A percentile compares a stretch with the other conserved stretches of the same genome.
phyloP scores from a whole-genome alignment of 768 basidiomycete genomes.

The Suillus fuscotomentosus region DNA sequence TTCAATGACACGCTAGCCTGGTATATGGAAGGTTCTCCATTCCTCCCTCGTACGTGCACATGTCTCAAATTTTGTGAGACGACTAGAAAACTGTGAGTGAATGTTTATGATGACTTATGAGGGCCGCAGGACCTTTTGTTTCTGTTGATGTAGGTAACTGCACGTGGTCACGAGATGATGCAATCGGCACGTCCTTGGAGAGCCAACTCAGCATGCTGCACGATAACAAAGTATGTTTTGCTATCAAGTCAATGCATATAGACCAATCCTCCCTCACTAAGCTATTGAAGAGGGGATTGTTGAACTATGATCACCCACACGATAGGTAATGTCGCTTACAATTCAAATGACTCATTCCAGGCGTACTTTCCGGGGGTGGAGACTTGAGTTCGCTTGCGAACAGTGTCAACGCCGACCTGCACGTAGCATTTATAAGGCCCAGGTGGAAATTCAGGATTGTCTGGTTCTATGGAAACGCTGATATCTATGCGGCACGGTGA shows the following conservation, averaged over 20 bases:
- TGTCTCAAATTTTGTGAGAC: neutral
- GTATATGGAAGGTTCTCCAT: neutral
- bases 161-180: neutral
- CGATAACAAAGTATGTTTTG: neutral
- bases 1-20: constrained; percentile 4
- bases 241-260: neutral
- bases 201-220: neutral
- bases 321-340: neutral
- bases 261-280: constrained; percentile 2
- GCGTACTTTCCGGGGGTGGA: neutral
- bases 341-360: constrained; percentile 4
- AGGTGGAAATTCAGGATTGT: neutral
- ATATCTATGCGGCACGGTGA: neutral
- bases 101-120: neutral
- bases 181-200: constrained; percentile 1
- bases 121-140: neutral
- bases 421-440: constrained; percentile 2
- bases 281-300: neutral
- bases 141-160: constrained; percentile 2
- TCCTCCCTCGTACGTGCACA: neutral
- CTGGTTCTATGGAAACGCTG: neutral
- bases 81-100: neutral
- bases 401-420: neutral
- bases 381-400: neutral
- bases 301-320: neutral